phyloP scores from a whole-genome alignment of 495 filamentous ascomycete species.

The Polyplosphaeria fusca region DNA sequence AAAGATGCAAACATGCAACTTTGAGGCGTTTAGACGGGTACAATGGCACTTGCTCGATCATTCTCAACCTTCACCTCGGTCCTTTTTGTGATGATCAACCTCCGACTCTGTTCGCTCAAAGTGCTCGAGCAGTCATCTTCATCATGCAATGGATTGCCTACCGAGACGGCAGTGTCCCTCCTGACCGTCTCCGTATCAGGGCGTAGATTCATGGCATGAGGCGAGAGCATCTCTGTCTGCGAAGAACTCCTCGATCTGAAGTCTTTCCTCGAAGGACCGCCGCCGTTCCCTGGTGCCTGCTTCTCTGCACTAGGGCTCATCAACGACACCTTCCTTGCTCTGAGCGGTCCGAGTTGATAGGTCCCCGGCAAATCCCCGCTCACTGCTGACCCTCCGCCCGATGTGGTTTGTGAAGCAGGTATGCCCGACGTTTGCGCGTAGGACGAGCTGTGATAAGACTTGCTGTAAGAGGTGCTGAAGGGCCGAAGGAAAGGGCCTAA shows the following conservation, averaged over 20 bases:
- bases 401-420: not conserved
- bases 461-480: conserved; percentile 8
- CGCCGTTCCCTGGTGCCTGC: too few relatives aligned
- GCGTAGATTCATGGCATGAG: conserved; percentile 6
- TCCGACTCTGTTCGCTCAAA: conserved; percentile 9
- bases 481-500: conserved; percentile 27
- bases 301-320: too few relatives aligned
- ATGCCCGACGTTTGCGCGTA: not conserved
- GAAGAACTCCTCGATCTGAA: too few relatives aligned
- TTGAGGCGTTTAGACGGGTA: too few relatives aligned
- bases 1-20: too few relatives aligned
- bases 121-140: too few relatives aligned
- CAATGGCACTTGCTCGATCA: conserved; percentile 11
- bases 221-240: too few relatives aligned
- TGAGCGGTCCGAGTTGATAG: not conserved
- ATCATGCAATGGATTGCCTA: conserved; percentile 2
- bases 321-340: too few relatives aligned
- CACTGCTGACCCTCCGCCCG: not conserved
- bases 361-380: not conserved
- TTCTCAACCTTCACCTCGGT: conserved; percentile 19
- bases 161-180: conserved; percentile 1
- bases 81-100: conserved; percentile 27
- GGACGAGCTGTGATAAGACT: conserved; percentile 5
- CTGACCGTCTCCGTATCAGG: not conserved
- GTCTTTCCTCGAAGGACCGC: too few relatives aligned